Conservation (phyloP, 2,329 filamentous ascomycete genomes). For the Alternaria novae-zelandiae region DNA sequence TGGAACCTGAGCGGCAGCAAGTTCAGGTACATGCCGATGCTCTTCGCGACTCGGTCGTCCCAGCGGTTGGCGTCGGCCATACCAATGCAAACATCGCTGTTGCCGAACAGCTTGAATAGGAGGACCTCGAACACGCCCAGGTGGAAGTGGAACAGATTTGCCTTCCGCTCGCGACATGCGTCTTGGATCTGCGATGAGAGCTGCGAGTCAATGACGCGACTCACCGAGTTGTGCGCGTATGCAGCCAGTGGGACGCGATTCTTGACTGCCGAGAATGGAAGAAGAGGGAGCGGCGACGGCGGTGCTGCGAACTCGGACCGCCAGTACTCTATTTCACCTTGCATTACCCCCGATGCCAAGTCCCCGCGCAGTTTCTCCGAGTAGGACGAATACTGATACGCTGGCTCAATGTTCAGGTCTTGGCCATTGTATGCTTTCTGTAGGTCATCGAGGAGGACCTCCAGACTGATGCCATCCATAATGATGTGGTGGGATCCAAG, state of each 20-base stretch:
- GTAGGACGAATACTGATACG: neutral
- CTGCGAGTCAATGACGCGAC: neutral
- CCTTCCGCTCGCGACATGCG: neutral
- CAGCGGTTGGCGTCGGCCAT: slow-evolving; percentile 55
- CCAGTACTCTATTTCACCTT: neutral
- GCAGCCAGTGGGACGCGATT: neutral
- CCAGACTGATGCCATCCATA: slow-evolving; percentile 57
- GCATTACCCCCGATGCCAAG: neutral
- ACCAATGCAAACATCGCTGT: slow-evolving; percentile 55
- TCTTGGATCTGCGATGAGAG: neutral
- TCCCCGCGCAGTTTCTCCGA: neutral
- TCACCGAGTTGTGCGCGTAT: neutral
- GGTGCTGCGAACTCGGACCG: neutral
- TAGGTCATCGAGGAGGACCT: slow-evolving; percentile 55
- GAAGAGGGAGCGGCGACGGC: neutral
- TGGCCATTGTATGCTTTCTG: slow-evolving; percentile 51
- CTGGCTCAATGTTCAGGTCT: slow-evolving; percentile 13
- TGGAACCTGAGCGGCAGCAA: slow-evolving; percentile 55
- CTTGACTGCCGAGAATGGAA: neutral
- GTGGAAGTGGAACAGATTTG: slow-evolving; percentile 24
- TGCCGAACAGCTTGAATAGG: slow-evolving; percentile 9
- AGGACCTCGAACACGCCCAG: slow-evolving; percentile 49
- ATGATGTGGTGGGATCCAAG: slow-evolving; percentile 58
- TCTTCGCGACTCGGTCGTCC: slow-evolving; percentile 41
- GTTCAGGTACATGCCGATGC: slow-evolving; percentile 58